Evolutionary conservation across 148 eudicot genomes (phyloP).

Genomic region (Rhododendron williamsianum): DNA sequence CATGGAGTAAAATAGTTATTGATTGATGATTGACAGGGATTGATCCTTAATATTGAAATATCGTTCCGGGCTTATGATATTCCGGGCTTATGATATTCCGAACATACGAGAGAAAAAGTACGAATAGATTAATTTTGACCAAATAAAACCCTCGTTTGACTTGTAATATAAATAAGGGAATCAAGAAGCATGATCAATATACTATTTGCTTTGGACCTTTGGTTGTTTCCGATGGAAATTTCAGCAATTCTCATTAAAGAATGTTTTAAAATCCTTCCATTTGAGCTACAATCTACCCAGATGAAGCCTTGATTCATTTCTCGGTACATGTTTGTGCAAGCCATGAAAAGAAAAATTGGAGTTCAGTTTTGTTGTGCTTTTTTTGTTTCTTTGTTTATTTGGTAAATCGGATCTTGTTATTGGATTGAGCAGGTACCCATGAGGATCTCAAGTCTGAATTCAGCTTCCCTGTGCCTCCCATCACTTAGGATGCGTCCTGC

Average conservation of each 20-base stretch:
- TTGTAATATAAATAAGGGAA: neutral
- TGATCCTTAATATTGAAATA: neutral
- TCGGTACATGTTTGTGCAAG: neutral
- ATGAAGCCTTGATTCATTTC: neutral
- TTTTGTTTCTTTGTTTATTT: neutral
- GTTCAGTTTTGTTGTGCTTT: neutral
- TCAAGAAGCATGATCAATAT: neutral
- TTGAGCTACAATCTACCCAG: neutral
- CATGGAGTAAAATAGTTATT: neutral
- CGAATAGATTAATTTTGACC: neutral
- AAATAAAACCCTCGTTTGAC: neutral
- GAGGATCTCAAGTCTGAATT: slow-evolving; percentile 23
- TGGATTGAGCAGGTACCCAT: slow-evolving; percentile 20
- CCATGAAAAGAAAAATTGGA: neutral
- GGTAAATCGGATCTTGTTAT: neutral
- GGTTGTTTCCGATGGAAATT: neutral
- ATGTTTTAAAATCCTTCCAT: neutral
- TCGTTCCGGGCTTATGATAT: neutral
- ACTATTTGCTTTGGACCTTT: neutral
- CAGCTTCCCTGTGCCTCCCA: slow-evolving; percentile 25
- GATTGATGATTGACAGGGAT: neutral
- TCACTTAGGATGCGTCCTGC: slow-evolving; percentile 23
- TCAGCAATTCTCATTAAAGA: neutral
- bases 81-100: neutral
- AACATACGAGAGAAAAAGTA: neutral